Evolutionary conservation across 495 filamentous ascomycete genomes (phyloP).

Genomic region (Neurospora intermedia): DNA sequence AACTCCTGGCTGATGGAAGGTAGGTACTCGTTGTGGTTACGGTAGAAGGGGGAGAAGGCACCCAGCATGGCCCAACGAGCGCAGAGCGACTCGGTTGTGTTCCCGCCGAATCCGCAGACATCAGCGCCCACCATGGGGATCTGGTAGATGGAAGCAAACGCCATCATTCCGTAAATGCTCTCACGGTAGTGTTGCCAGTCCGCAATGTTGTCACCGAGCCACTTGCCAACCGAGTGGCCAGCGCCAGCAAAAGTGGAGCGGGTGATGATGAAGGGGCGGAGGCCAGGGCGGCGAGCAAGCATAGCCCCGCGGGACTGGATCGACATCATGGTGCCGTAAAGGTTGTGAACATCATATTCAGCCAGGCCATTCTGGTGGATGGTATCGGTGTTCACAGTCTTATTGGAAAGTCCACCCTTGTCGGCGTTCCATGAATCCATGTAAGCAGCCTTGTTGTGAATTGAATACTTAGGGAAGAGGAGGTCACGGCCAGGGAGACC

Average conservation of each 20-base stretch:
- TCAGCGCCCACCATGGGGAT: slow-evolving; percentile 76
- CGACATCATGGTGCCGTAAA: slow-evolving; percentile 85
- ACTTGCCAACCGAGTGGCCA: slow-evolving; percentile 69
- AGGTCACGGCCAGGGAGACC: slow-evolving; percentile 57
- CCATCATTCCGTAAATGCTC: slow-evolving; percentile 57
- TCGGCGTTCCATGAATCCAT: slow-evolving; percentile 35
- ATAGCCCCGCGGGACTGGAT: slow-evolving; percentile 55
- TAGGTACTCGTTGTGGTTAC: slow-evolving; percentile 55
- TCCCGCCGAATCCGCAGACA: slow-evolving; percentile 64
- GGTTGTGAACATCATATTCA: slow-evolving; percentile 75
- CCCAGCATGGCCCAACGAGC: slow-evolving; percentile 76
- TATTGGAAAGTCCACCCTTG: slow-evolving; percentile 54
- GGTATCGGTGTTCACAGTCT: slow-evolving; percentile 65
- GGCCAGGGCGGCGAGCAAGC: slow-evolving; percentile 52
- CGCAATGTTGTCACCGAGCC: slow-evolving; percentile 77
- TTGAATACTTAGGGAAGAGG: slow-evolving; percentile 61
- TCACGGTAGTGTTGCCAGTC: slow-evolving; percentile 63
- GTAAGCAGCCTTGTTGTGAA: slow-evolving; percentile 54
- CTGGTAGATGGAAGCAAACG: slow-evolving; percentile 73
- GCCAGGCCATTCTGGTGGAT: slow-evolving; percentile 59
- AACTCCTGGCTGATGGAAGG: slow-evolving; percentile 56
- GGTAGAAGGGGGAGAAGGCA: slow-evolving; percentile 75
- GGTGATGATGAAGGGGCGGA: slow-evolving; percentile 71
- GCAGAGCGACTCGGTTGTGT: slow-evolving; percentile 71
- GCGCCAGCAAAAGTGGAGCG: slow-evolving; percentile 77